Percentiles rank a stretch among this genome's conserved stretches.
Conservation (phyloP, 2,329 filamentous ascomycete genomes). For the Tolypocladium amazonense region DNA sequence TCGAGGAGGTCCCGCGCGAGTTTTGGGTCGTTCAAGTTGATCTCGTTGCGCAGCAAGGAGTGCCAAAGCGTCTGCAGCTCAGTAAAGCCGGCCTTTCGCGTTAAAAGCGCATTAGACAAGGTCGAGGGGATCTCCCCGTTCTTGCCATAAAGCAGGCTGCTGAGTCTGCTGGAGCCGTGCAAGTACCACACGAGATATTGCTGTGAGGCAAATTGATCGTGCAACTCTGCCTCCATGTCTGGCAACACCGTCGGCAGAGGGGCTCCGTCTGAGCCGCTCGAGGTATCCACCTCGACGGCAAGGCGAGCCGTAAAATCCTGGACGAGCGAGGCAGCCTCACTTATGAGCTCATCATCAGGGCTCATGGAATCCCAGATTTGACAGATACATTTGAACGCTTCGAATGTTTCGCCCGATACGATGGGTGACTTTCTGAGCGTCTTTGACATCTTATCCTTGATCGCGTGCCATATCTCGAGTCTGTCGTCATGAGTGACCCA, state of each 20-base stretch:
- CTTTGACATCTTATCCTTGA: conserved; percentile 21
- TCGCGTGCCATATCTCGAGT: conserved; percentile 19
- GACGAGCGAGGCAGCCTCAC: conserved; percentile 19
- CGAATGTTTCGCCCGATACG: conserved; percentile 23
- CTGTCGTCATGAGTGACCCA: conserved; percentile 22
- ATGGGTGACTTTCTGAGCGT: conserved; percentile 21
- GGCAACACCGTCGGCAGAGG: conserved; percentile 8
- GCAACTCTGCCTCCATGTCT: conserved; percentile 11
- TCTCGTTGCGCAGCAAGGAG: conserved; percentile 23
- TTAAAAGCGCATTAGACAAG: conserved; percentile 13
- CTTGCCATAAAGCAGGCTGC: conserved; percentile 14
- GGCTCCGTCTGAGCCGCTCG: conserved; percentile 11
- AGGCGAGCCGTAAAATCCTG: conserved; percentile 23
- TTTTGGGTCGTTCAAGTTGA: conserved; percentile 23
- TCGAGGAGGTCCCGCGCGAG: conserved; percentile 21
- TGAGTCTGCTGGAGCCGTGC: conserved; percentile 20
- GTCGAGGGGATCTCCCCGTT: conserved; percentile 13
- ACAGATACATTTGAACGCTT: conserved; percentile 29
- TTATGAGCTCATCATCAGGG: conserved; percentile 20
- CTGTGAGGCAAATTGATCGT: conserved; percentile 13
- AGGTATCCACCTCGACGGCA: conserved; percentile 16
- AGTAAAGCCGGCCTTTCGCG: conserved; percentile 5
- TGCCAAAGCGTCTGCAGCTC: conserved; percentile 16
- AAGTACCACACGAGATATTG: conserved; percentile 25
- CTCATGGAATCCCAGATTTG: conserved; percentile 26